phyloP scores from a whole-genome alignment of 495 filamentous ascomycete genomes.

The Evernia prunastri region DNA sequence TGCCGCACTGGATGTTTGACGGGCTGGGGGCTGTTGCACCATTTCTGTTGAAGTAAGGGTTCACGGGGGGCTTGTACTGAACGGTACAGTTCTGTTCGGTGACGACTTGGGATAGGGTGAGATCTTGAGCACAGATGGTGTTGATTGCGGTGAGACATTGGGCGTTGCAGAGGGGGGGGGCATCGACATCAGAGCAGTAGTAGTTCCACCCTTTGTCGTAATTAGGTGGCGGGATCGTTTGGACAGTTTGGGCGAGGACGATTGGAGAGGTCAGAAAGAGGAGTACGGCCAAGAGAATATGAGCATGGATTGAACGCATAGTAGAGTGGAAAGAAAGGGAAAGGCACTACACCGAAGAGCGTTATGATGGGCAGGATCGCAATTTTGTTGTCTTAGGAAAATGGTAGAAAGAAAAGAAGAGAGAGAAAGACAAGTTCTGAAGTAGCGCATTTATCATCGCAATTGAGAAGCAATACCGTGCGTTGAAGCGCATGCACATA shows the following conservation, averaged over 20 bases:
- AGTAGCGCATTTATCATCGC: not conserved
- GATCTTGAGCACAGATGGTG: slow-evolving; percentile 7
- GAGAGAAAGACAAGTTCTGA: not conserved
- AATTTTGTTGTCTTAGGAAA: not conserved
- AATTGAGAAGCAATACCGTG: not conserved
- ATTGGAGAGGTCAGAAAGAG: not conserved
- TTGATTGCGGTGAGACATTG: slow-evolving; percentile 11
- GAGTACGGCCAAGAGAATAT: not conserved
- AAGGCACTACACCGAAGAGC: not conserved
- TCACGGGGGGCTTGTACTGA: slow-evolving; percentile 14
- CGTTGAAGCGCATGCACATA: not conserved
- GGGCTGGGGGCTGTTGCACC: not conserved
- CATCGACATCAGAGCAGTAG: slow-evolving; percentile 17
- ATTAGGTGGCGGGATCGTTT: not conserved
- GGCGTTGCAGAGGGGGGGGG: slow-evolving; percentile 16
- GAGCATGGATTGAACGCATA: not conserved
- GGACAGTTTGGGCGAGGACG: not conserved
- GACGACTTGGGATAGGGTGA: not conserved
- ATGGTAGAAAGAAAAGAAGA: not conserved
- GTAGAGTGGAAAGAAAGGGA: not conserved
- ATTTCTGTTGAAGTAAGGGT: not conserved
- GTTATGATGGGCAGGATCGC: not conserved
- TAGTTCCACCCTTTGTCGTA: slow-evolving; percentile 17
- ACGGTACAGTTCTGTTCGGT: slow-evolving; percentile 17
- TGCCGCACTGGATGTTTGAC: not conserved